Evolutionary conservation across 345 rosid species (phyloP).

Genomic region (Anacardium occidentale): DNA sequence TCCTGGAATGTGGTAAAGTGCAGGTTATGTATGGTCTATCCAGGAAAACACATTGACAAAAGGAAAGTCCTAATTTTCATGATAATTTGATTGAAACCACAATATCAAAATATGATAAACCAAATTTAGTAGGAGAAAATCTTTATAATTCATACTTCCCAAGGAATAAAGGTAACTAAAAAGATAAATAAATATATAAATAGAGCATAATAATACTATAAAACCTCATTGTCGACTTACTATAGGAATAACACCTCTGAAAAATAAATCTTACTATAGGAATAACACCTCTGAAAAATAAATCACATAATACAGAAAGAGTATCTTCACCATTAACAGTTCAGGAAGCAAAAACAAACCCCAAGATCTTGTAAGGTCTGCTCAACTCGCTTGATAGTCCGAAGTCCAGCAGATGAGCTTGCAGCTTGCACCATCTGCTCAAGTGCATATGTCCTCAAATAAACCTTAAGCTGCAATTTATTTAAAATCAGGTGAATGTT

Average conservation of each 20-base stretch:
- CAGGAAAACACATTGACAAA: not conserved
- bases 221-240: not conserved
- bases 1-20: not conserved
- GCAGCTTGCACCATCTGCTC: constrained; percentile 99
- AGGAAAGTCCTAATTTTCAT: not conserved
- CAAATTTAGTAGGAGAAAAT: not conserved
- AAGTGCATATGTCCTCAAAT: constrained; percentile 88
- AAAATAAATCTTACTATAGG: constrained; percentile 12
- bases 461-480: constrained; percentile 72
- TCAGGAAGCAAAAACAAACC: constrained; percentile 54
- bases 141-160: not conserved
- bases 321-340: constrained; percentile 5
- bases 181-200: too few species aligned
- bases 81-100: not conserved
- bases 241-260: constrained; percentile 16
- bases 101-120: not conserved
- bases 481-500: constrained; percentile 13
- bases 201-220: not conserved
- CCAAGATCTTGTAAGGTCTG: constrained; percentile 93
- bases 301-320: constrained; percentile 11
- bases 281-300: constrained; percentile 17
- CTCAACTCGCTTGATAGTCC: constrained; percentile 94
- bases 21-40: not conserved
- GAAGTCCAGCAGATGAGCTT: constrained; percentile 89
- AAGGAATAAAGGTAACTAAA: not conserved